phyloP scores from a whole-genome alignment of 169 alveolate species.

The Eimeria acervulina region DNA sequence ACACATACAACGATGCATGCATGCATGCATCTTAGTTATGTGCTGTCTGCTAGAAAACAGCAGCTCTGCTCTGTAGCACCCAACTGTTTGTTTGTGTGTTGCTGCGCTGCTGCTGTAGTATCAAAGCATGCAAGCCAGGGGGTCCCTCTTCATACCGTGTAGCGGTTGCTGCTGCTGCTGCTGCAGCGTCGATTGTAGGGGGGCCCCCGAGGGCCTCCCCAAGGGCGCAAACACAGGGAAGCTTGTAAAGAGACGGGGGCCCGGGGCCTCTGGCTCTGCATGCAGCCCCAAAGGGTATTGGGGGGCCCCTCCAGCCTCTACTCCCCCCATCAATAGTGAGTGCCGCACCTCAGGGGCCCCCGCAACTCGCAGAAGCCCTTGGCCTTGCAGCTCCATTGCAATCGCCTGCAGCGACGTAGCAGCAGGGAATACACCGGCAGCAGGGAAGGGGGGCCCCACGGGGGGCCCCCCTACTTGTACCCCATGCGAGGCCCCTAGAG shows the following conservation, averaged over 20 bases:
- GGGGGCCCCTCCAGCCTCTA: conserved; percentile 21
- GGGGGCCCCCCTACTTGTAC: background rate
- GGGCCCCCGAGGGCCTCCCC: background rate
- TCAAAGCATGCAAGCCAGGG: no score
- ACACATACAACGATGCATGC: no score
- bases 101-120: no score
- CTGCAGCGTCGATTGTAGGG: background rate
- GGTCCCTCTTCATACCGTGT: background rate
- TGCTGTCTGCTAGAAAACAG: no score
- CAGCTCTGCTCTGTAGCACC: no score
- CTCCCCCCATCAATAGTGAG: background rate
- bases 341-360: conserved; percentile 11
- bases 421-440: background rate
- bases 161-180: background rate
- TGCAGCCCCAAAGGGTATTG: background rate
- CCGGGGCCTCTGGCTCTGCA: background rate
- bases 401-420: background rate
- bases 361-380: background rate
- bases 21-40: no score
- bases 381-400: conserved; percentile 18
- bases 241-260: conserved; percentile 24
- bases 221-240: conserved; percentile 41
- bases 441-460: background rate
- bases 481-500: background rate
- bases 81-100: no score